These are phyloP conservation scores for Plasmodium gallinaceum DNA, from an alignment of 169 alveolate genomes.

Conservation along the genomic window DNA sequence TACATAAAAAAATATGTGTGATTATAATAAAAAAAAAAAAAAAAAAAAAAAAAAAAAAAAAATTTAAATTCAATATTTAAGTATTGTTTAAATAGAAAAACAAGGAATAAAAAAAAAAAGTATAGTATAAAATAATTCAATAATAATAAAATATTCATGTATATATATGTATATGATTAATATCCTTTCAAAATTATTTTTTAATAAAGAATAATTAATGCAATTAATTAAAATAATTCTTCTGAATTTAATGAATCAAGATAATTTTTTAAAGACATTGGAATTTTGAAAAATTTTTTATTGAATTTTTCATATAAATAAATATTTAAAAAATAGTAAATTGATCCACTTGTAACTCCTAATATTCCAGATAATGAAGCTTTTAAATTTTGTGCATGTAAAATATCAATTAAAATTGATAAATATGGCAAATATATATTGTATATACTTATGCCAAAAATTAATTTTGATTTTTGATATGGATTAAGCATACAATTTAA, in stretches of 20 bases:
- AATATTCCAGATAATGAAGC: slow-evolving; percentile 72
- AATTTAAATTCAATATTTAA: too few relatives aligned
- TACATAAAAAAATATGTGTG: too few relatives aligned
- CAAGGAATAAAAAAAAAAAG: too few relatives aligned
- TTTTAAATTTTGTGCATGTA: slow-evolving; percentile 67
- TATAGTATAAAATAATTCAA: too few relatives aligned
- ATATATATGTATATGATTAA: too few relatives aligned
- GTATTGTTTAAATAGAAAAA: too few relatives aligned
- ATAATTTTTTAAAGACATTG: slow-evolving; percentile 30
- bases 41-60: too few relatives aligned
- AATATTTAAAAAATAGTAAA: slow-evolving; percentile 59
- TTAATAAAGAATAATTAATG: too few relatives aligned
- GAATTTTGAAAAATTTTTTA: slow-evolving; percentile 54
- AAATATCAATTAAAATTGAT: slow-evolving; percentile 66
- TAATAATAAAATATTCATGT: too few relatives aligned
- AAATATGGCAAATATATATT: slow-evolving; percentile 67
- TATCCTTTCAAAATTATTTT: too few relatives aligned
- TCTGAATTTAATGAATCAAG: slow-evolving; percentile 36
- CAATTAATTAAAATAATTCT: slow-evolving; percentile 11
- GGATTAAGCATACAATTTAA: slow-evolving; percentile 69
- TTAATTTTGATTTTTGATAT: slow-evolving; percentile 63
- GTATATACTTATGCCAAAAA: slow-evolving; percentile 65
- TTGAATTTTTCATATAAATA: slow-evolving; percentile 45
- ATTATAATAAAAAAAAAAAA: too few relatives aligned
- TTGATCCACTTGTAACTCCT: slow-evolving; percentile 70